Evolutionary conservation across 768 basidiomycete species (phyloP).

Genomic region (Naganishia antarctica): DNA sequence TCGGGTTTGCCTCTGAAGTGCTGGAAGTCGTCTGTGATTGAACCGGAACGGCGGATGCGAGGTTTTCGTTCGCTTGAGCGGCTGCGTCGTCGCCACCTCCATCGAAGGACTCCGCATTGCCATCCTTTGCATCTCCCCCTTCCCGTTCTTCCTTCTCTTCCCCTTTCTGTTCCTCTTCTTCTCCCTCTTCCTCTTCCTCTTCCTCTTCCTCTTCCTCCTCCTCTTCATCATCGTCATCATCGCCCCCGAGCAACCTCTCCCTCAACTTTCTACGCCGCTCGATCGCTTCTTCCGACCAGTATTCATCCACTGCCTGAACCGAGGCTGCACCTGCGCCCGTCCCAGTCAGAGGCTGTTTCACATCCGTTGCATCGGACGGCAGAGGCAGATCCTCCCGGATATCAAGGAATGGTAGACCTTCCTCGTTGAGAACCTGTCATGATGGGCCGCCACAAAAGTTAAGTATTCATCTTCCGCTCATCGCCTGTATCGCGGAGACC

Average conservation of each 20-base stretch:
- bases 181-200: constrained; percentile 18
- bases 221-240: constrained; percentile 33
- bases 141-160: no score
- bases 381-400: constrained; percentile 21
- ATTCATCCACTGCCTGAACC: constrained; percentile 7
- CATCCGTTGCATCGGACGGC: neutral
- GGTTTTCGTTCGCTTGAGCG: constrained; percentile 2
- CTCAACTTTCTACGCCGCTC: constrained; percentile 21
- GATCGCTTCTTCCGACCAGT: constrained; percentile 26
- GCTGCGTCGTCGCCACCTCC: no score
- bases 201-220: constrained; percentile 31
- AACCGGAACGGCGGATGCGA: no score
- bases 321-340: neutral
- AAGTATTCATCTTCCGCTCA: no score
- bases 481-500: no score
- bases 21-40: no score
- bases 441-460: no score
- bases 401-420: constrained; percentile 28
- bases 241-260: constrained; percentile 24
- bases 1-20: neutral
- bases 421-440: constrained; percentile 27
- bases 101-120: no score
- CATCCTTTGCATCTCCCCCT: no score
- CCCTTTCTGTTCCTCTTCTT: neutral
- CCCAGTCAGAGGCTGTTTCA: no score